phyloP scores from a whole-genome alignment of 345 rosid species.

The Brassica nigra region DNA sequence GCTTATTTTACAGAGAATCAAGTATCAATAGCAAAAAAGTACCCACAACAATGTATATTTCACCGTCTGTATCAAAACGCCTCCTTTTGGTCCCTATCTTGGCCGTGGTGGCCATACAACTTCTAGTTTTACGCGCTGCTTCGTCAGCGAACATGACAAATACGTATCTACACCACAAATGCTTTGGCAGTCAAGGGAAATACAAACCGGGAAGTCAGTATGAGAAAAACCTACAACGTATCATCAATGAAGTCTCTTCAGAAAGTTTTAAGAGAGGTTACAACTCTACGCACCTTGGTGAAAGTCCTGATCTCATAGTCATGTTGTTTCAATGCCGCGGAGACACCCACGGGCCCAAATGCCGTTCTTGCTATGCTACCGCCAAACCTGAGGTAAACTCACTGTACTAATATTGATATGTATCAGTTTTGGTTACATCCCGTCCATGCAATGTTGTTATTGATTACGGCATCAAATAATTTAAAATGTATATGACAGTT shows the following conservation, averaged over 20 bases:
- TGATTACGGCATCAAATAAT: not conserved
- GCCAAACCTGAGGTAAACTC: slow-evolving; percentile 40
- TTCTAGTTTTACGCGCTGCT: not conserved
- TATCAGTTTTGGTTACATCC: not conserved
- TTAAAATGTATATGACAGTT: slow-evolving; percentile 5
- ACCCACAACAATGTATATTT: not conserved
- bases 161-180: slow-evolving; percentile 19
- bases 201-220: not conserved
- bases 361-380: slow-evolving; percentile 46
- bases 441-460: not conserved
- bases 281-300: slow-evolving; percentile 16
- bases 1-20: not conserved
- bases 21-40: not conserved
- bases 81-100: not conserved
- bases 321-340: slow-evolving; percentile 58
- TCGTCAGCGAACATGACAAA: slow-evolving; percentile 19
- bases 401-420: not conserved
- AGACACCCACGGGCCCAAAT: slow-evolving; percentile 44
- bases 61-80: not conserved
- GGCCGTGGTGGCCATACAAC: slow-evolving; percentile 13
- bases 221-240: not conserved
- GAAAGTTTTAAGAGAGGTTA: not conserved
- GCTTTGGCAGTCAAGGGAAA: not conserved
- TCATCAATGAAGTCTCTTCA: not conserved
- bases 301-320: slow-evolving; percentile 27